Evolutionary conservation across 148 eudicot genomes (phyloP), one percentile per base, ranked within the genome.

Genomic region (Nyssa sinensis): DNA sequence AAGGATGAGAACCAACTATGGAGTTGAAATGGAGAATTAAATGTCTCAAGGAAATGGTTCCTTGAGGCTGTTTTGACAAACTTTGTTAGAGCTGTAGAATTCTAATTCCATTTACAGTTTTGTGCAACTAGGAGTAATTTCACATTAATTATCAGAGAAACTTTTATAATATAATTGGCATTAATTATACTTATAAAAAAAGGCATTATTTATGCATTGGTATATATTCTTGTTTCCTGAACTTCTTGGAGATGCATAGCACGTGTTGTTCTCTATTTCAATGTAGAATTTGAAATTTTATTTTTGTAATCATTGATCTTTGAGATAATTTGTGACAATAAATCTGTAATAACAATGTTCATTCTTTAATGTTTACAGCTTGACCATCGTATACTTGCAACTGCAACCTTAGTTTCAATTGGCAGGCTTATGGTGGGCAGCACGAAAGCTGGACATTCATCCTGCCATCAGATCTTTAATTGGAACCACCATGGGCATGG

Each of bases 351-450:
- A n/a, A 34, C 25, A 9, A 4, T 57, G 14, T 7, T 11, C 32
- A 25, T 25, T 67, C 23, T 64, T 57, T 39, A 23, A 60, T 30
- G 61, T 72, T 74, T 83, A 67, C 91, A 95, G 98, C 87, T 95
- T 53, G 97, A 95, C 70, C 98, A 92, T 80, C 96, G 98, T 66
- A 88, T 95, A 60, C 93, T 95, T 72, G 98, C 98, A 28, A 88
- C 96, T 80, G 85, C 94, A 33, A 85, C 92, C 9, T 75, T 95
- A 68, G 82, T 80, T 73, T 81, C 98, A 37, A 84, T 92, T 62
- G 80, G 86, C 72, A 84, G n/a, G 90, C 74, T 79, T 92, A 44
- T 95, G 98, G 97, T 84, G 77, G 92, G 80, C 86, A 70, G 77
- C 94, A n/a, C 85, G 90, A 84, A 95, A 89, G 81, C 71, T 90